Evolutionary conservation across 140 eudicot species (phyloP), one percentile per base, ranked within the genome.

Genomic region (Senecio squalidus): DNA sequence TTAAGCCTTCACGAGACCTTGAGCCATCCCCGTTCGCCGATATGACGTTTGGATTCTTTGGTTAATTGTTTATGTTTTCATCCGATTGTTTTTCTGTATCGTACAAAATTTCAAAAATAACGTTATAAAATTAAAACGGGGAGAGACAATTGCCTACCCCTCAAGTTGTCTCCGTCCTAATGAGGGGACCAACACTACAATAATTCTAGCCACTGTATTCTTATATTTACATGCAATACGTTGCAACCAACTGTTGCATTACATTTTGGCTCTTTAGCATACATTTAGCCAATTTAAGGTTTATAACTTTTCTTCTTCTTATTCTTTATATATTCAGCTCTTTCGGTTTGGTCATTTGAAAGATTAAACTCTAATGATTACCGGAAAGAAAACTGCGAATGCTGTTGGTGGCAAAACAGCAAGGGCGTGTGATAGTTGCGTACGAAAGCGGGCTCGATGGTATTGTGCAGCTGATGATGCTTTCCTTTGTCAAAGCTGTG

Each of bases 391-490:
- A 73, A 60, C 88, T 1, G 93, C 85, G 16, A 80, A 75, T 41
- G 84, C 78, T 2, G 77, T 83, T 4, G 84, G 86, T 6, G 93
- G 83, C 44, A 77, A 78, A 70, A 83, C 88, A 0, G 78, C 76
- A 0, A 66, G 85, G 64, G 84, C 95, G 9, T 86, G 95, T 29
- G 95, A 86, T 40, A 74, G 81, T 76, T 86, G 95, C 28, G 74
- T 78, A 38, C 40, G 64, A 1, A 79, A 60, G 56, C 64, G 89
- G 43, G 95, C 95, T 3, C 67, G 93, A 22, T 86, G 93, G 93
- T 86, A 80, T 60, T 86, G 95, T 38, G 68, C 78, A 0, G 80
- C 97, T 10, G 95, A 89, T 14, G 95, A 89, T 16, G 97, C 95
- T 43, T 89, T 89, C 51, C 89, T 89, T 23, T 89, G 97, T 53